Evolutionary conservation across 768 basidiomycete species (phyloP), one percentile per base, ranked within the genome.

Genomic region (Russula lepida): DNA sequence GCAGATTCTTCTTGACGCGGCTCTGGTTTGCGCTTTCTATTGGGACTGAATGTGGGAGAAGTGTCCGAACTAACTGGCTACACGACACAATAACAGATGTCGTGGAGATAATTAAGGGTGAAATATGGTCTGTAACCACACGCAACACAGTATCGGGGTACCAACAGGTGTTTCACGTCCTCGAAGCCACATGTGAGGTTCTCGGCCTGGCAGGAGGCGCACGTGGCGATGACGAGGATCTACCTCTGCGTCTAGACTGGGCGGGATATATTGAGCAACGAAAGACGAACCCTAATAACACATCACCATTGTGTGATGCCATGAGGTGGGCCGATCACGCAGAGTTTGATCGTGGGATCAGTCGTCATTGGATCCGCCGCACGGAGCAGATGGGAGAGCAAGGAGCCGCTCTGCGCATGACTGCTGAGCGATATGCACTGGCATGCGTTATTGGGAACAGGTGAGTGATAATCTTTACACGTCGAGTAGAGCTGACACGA

Each of bases 391-490:
- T 83, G 66, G 81, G 80, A 11, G 69, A 69, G 32, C 56, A 74
- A 0, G 82, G 78, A 1, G 30, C 44, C 0, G 72, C 70, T 33
- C 82, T 84, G 71, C 68, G 72, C 27, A 44, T 61, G 8, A 78
- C 88, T 6, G 87, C 88, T 0, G 75, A 79, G 67, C 77, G 80
- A 43, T 89, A 92, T 67, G 71, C 87, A 12, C 58, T 89, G 9
- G 86, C 89, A 1, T 83, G 84, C 64, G 81, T 89, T 44, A 81
- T 86, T n/a, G 79, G 77, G 8, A 91, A 90, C 58, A 84, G 89
- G 89, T 82, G 68, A 13, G 73, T 53, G 21, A 41, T 41, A 27
- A 47, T 3, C 15, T 3, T n/a, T n/a, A 30, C 19, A 54, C 51
- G 17, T 13, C 33, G 35, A 33, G 46, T 19, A 33, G 47, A 6